Conservation (phyloP, 1,139 yeast species). For the Hanseniaspora gamundiae region DNA sequence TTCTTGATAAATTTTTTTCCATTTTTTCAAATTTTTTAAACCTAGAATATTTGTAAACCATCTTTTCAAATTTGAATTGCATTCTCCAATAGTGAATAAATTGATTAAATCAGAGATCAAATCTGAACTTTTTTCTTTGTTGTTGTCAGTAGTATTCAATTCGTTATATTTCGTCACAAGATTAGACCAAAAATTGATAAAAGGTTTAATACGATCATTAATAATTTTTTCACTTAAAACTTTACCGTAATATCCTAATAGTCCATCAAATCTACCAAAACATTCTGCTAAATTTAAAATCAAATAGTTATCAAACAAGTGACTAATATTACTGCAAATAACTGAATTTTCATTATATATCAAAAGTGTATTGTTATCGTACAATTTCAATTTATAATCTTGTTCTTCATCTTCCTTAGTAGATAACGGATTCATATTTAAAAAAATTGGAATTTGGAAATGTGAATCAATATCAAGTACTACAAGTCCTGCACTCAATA, state of each 20-base stretch:
- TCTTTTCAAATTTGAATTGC: slow-evolving; percentile 25
- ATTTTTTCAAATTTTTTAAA: slow-evolving; percentile 53
- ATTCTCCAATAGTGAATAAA: slow-evolving; percentile 14
- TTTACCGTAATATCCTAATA: slow-evolving; percentile 2
- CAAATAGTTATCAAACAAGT: slow-evolving; percentile 2
- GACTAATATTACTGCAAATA: not conserved
- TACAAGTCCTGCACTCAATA: not conserved
- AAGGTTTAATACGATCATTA: slow-evolving; percentile 8
- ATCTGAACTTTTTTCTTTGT: slow-evolving; percentile 2
- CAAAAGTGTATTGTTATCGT: not conserved
- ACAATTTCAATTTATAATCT: not conserved
- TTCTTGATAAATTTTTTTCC: slow-evolving; percentile 37
- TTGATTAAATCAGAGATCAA: slow-evolving; percentile 10
- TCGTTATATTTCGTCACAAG: not conserved
- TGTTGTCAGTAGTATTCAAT: not conserved
- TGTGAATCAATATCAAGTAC: not conserved
- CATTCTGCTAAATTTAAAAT: slow-evolving; percentile 5
- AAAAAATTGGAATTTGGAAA: not conserved
- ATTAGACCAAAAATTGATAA: slow-evolving; percentile 2
- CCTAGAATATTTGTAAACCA: slow-evolving; percentile 47
- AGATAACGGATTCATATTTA: not conserved
- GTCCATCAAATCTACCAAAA: not conserved
- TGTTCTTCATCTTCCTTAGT: not conserved
- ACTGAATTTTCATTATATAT: not conserved
- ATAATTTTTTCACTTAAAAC: slow-evolving; percentile 3